These are phyloP conservation scores for Coemansia sp. DNA, from an alignment of 192 early-diverging fungal species.

Conservation along the genomic window DNA sequence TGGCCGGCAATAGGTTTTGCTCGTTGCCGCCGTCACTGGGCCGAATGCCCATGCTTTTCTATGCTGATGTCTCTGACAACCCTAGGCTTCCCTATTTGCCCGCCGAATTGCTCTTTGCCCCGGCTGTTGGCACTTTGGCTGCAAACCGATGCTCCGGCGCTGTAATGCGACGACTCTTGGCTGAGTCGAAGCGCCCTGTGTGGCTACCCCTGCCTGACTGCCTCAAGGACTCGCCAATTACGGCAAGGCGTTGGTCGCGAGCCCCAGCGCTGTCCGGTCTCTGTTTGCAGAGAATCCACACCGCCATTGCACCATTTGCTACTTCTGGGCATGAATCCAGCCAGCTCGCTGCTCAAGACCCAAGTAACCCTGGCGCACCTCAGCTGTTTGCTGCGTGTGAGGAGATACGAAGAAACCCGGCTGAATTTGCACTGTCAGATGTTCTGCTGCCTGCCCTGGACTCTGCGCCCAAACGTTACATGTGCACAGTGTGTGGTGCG, in stretches of 20 bases:
- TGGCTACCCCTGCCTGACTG: neutral
- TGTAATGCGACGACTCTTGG: neutral
- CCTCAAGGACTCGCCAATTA: neutral
- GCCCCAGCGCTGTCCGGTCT: slow-evolving; percentile 22
- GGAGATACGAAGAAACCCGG: slow-evolving; percentile 20
- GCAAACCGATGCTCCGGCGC: slow-evolving; percentile 24
- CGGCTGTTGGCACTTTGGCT: slow-evolving; percentile 31
- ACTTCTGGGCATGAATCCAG: neutral
- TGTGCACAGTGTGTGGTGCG: slow-evolving; percentile 28
- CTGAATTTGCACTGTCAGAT: slow-evolving; percentile 16
- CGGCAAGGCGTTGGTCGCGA: neutral
- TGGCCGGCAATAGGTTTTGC: slow-evolving; percentile 30
- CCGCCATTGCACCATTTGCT: neutral
- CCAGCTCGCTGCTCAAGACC: neutral
- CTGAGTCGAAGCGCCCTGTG: neutral
- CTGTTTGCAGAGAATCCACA: slow-evolving; percentile 14
- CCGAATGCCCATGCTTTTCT: slow-evolving; percentile 39
- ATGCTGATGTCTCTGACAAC: slow-evolving; percentile 44
- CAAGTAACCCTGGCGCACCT: neutral
- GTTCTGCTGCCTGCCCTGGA: slow-evolving; percentile 14
- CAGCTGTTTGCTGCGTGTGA: slow-evolving; percentile 16
- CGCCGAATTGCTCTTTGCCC: slow-evolving; percentile 23
- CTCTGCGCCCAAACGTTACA: neutral
- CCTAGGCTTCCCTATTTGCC: slow-evolving; percentile 15
- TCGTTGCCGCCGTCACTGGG: slow-evolving; percentile 34